Conservation (phyloP, 164 flowering plant genomes). For the Platanus orientalis region DNA sequence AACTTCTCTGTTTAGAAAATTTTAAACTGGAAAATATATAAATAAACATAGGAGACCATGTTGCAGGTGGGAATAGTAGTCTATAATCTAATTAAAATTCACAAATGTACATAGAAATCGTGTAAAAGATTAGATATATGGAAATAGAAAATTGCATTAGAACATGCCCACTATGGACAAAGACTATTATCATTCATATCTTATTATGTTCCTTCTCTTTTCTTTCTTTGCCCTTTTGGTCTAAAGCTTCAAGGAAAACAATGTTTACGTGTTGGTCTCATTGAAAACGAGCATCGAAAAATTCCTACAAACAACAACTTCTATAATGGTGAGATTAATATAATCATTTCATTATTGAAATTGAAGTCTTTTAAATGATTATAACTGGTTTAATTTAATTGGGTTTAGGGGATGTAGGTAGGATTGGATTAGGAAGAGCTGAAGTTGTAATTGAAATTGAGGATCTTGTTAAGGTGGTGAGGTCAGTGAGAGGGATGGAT, state of each 20-base stretch:
- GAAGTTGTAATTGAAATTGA: no score
- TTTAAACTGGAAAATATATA: not conserved
- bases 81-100: not conserved
- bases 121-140: not conserved
- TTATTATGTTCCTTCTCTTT: not conserved
- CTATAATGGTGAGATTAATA: constrained; percentile 3
- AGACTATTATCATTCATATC: not conserved
- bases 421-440: not conserved
- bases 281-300: constrained; percentile 6
- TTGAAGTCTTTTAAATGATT: not conserved
- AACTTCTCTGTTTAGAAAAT: not conserved
- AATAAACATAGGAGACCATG: constrained; percentile 18
- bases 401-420: not conserved
- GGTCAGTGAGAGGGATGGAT: not conserved
- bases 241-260: not conserved
- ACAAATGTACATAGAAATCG: not conserved
- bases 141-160: constrained; percentile 5
- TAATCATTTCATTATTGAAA: not conserved
- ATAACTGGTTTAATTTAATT: not conserved
- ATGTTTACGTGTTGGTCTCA: not conserved
- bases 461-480: not conserved
- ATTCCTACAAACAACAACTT: constrained; percentile 9
- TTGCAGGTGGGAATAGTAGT: constrained; percentile 17
- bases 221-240: no score
- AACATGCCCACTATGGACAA: constrained; percentile 15